Evolutionary conservation across 1,284 basidiomycete genomes (phyloP).

Genomic region (Xanthoconium separans): DNA sequence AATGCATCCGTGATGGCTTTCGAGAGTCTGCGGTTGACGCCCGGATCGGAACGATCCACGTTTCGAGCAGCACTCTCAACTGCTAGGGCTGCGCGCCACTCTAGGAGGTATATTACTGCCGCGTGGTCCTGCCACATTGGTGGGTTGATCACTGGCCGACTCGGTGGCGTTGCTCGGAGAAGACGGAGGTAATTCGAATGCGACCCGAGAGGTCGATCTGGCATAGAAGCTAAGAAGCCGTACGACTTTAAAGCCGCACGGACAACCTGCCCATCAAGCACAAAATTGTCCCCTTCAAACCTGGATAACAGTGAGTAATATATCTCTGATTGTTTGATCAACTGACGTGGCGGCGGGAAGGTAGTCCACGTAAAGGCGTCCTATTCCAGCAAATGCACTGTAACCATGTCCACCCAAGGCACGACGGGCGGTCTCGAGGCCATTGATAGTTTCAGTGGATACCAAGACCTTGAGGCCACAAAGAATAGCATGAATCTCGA

Average conservation of each 20-base stretch:
- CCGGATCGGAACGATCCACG: slow-evolving; percentile 43
- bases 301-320: slow-evolving; percentile 32
- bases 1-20: slow-evolving; percentile 70
- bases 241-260: slow-evolving; percentile 66
- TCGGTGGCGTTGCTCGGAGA: slow-evolving; percentile 29
- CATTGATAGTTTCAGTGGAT: slow-evolving; percentile 52
- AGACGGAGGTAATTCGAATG: slow-evolving; percentile 56
- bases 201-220: slow-evolving; percentile 39
- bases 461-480: slow-evolving; percentile 70
- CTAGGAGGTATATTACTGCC: slow-evolving; percentile 47
- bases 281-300: slow-evolving; percentile 78
- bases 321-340: background rate
- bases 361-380: slow-evolving; percentile 62
- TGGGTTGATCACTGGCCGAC: slow-evolving; percentile 14
- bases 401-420: slow-evolving; percentile 81
- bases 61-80: slow-evolving; percentile 50
- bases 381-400: slow-evolving; percentile 67
- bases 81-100: slow-evolving; percentile 61
- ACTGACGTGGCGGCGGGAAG: slow-evolving; percentile 64
- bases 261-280: slow-evolving; percentile 72
- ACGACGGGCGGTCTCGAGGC: slow-evolving; percentile 67
- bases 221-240: slow-evolving; percentile 25
- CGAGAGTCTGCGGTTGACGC: slow-evolving; percentile 55
- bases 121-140: slow-evolving; percentile 14
- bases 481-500: slow-evolving; percentile 72